Conservation (phyloP, 2,329 filamentous ascomycete species). For the Escovopsis weberi region DNA sequence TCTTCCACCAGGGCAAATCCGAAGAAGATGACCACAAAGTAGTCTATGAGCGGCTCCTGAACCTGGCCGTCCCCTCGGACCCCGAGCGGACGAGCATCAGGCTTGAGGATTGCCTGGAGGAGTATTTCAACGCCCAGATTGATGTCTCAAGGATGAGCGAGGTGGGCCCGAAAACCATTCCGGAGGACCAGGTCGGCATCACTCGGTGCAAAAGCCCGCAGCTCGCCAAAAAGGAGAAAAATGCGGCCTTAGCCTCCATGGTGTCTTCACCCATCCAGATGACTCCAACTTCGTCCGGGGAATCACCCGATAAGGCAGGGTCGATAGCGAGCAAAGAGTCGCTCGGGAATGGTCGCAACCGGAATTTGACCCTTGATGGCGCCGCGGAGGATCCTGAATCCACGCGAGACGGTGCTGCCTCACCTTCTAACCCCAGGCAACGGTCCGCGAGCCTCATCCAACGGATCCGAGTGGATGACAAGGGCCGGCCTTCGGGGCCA, state of each 20-base stretch:
- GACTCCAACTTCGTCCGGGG: conserved; percentile 9
- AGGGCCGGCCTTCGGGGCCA: conserved; percentile 28
- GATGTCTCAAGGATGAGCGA: conserved; percentile 66
- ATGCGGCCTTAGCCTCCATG: conserved; percentile 17
- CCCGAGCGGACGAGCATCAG: conserved; percentile 57
- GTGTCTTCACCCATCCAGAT: conserved; percentile 19
- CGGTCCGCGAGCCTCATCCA: conserved; percentile 48
- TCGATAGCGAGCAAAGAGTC: no score
- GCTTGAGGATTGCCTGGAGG: conserved; percentile 81
- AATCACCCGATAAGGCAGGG: no score
- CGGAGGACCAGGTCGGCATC: conserved; percentile 17
- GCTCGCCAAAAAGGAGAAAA: conserved; percentile 19
- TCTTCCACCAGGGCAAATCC: conserved; percentile 82
- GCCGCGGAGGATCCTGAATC: no score
- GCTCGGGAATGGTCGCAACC: no score
- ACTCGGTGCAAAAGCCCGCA: conserved; percentile 10
- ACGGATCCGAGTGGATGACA: conserved; percentile 38
- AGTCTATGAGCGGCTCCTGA: conserved; percentile 77
- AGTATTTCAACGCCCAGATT: conserved; percentile 88
- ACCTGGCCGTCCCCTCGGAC: conserved; percentile 75
- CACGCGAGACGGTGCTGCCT: neutral
- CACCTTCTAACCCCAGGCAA: conserved; percentile 20
- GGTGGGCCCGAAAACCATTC: conserved; percentile 32
- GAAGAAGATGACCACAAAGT: conserved; percentile 87
- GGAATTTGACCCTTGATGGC: no score